These are phyloP conservation scores for Cytospora paraplurivora DNA, from an alignment of 2,329 filamentous ascomycete genomes.

Conservation along the genomic window DNA sequence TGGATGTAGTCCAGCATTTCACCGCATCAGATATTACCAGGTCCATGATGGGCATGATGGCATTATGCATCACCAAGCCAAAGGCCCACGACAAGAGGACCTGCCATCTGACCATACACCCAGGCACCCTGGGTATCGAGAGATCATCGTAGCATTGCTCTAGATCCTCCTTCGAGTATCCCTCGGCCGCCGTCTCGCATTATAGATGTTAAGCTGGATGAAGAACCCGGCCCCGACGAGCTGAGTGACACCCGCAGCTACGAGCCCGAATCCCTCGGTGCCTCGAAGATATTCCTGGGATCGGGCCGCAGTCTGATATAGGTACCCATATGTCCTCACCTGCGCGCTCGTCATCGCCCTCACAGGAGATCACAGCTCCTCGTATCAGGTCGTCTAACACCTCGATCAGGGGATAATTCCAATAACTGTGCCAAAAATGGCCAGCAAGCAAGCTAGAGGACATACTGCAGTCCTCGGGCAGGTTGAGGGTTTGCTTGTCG, in stretches of 20 bases:
- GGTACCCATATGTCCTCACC: no score
- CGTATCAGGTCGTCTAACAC: no score
- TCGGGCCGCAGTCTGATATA: no score
- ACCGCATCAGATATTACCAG: neutral
- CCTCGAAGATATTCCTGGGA: no score
- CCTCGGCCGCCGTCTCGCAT: constrained; percentile 58
- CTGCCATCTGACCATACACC: neutral
- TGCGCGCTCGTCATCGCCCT: no score
- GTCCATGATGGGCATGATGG: neutral
- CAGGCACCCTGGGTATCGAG: neutral
- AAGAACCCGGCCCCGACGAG: constrained; percentile 43
- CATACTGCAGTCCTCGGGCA: no score
- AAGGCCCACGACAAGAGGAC: neutral
- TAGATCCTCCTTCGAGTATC: constrained; percentile 38
- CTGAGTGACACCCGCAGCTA: constrained; percentile 55
- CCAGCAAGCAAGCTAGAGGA: no score
- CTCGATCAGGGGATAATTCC: no score
- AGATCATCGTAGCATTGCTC: neutral
- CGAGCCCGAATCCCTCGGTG: no score
- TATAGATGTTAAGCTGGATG: constrained; percentile 41
- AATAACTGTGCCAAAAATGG: no score
- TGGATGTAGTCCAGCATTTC: neutral
- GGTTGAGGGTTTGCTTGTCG: no score
- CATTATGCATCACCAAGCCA: neutral
- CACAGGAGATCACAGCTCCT: no score